Percentiles rank a stretch among this genome's conserved stretches.
Conservation (phyloP, 2,329 filamentous ascomycete genomes). For the Neocatenulostroma microsporum region DNA sequence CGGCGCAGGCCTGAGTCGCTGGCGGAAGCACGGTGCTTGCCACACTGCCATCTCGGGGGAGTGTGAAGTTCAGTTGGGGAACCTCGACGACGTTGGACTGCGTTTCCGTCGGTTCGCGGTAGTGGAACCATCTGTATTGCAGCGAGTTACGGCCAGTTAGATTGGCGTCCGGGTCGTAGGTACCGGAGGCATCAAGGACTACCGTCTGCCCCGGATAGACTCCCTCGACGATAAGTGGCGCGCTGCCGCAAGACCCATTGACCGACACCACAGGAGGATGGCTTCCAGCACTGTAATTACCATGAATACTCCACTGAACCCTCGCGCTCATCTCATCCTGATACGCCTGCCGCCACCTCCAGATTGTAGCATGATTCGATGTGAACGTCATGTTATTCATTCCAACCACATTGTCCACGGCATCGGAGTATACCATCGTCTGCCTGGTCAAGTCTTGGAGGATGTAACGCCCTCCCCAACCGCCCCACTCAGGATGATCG, state of each 20-base stretch:
- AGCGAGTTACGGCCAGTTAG: conserved; percentile 23
- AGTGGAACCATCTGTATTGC: conserved; percentile 46
- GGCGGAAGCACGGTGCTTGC: conserved; percentile 15
- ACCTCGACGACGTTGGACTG: conserved; percentile 40
- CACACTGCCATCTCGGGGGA: conserved; percentile 25
- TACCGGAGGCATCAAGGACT: conserved; percentile 38
- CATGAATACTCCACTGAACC: conserved; percentile 41
- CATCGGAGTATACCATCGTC: conserved; percentile 31
- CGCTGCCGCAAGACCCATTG: conserved; percentile 33
- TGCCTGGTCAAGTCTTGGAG: conserved; percentile 30
- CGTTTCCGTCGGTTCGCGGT: conserved; percentile 36
- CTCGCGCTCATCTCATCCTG: conserved; percentile 45
- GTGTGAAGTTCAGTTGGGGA: conserved; percentile 31
- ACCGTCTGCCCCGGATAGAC: conserved; percentile 33
- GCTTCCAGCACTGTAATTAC: conserved; percentile 32
- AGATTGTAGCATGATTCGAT: conserved; percentile 44
- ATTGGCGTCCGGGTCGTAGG: conserved; percentile 42
- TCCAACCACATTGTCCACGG: conserved; percentile 31
- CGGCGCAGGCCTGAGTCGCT: conserved; percentile 36
- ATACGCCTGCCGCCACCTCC: conserved; percentile 48
- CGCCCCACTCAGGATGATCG: conserved; percentile 42
- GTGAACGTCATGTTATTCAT: conserved; percentile 28
- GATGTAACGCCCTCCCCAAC: conserved; percentile 45
- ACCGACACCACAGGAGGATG: conserved; percentile 44
- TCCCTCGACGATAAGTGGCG: conserved; percentile 35